Conservation (phyloP, 805 yeast species). For the Saturnispora zaruensis region DNA sequence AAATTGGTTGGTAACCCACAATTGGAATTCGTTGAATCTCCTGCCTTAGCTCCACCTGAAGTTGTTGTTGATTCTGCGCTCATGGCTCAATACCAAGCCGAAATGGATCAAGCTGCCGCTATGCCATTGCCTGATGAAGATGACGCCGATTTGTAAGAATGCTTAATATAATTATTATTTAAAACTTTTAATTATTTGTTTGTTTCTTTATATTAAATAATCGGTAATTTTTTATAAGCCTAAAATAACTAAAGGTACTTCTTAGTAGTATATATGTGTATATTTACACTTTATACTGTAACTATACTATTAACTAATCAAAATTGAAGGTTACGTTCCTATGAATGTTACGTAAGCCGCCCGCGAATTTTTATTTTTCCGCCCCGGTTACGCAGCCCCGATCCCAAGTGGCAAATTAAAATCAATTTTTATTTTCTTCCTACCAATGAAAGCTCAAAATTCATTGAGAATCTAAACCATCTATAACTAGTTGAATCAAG, state of each 20-base stretch:
- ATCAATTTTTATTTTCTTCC: background rate
- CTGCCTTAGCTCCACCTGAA: slow-evolving; percentile 99
- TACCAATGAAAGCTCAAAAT: background rate
- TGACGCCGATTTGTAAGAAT: slow-evolving; percentile 88
- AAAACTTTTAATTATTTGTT: background rate
- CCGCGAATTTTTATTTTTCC: background rate
- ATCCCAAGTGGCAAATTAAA: background rate
- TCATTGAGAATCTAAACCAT: too few relatives aligned
- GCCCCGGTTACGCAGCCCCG: slow-evolving; percentile 1
- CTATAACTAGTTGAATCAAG: background rate
- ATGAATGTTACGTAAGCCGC: background rate
- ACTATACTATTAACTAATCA: too few relatives aligned
- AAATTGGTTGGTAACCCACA: slow-evolving; percentile 97
- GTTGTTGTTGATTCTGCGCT: slow-evolving; percentile 93
- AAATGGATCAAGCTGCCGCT: slow-evolving; percentile 99
- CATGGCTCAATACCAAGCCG: slow-evolving; percentile 98
- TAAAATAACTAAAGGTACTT: too few relatives aligned
- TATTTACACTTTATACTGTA: too few relatives aligned
- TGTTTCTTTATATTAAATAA: background rate
- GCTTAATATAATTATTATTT: background rate
- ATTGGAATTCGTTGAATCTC: slow-evolving; percentile 97
- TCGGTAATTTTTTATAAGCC: too few relatives aligned
- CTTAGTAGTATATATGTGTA: too few relatives aligned
- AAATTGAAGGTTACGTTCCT: too few relatives aligned
- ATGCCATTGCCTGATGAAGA: slow-evolving; percentile 99